Evolutionary conservation across 1,139 yeast species (phyloP).

Genomic region (Meyerozyma elateridarum): DNA sequence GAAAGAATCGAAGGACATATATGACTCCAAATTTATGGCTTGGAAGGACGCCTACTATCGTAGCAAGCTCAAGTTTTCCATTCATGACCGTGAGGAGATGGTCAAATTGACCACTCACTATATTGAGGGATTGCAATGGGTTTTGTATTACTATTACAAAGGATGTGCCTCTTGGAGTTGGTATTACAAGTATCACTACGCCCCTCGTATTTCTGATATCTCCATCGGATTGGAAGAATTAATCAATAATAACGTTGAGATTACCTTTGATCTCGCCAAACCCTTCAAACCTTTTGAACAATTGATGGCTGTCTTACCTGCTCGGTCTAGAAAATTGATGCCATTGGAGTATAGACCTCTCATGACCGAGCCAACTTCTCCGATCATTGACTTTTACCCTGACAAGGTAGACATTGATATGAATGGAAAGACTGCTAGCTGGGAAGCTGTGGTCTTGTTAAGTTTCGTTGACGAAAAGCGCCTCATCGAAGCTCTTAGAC

Average conservation of each 20-base stretch:
- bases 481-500: constrained; percentile 65
- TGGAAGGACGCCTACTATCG: constrained; percentile 87
- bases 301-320: constrained; percentile 96
- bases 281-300: constrained; percentile 96
- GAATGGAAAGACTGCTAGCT: constrained; percentile 92
- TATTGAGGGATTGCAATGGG: constrained; percentile 95
- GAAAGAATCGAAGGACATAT: constrained; percentile 57
- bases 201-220: constrained; percentile 90
- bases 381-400: constrained; percentile 89
- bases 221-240: constrained; percentile 59
- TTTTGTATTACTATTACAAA: constrained; percentile 77
- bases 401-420: constrained; percentile 80
- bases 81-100: constrained; percentile 52
- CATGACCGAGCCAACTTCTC: constrained; percentile 87
- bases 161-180: constrained; percentile 96
- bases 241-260: constrained; percentile 29
- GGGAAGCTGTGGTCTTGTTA: constrained; percentile 98
- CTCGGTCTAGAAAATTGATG: constrained; percentile 76
- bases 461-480: constrained; percentile 87
- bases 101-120: constrained; percentile 71
- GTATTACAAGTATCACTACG: constrained; percentile 83
- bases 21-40: constrained; percentile 64
- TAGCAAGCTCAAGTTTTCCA: constrained; percentile 67
- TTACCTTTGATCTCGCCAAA: constrained; percentile 61
- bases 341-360: constrained; percentile 75